Conservation (phyloP, 805 yeast species). For the Kuraishia ogatae region DNA sequence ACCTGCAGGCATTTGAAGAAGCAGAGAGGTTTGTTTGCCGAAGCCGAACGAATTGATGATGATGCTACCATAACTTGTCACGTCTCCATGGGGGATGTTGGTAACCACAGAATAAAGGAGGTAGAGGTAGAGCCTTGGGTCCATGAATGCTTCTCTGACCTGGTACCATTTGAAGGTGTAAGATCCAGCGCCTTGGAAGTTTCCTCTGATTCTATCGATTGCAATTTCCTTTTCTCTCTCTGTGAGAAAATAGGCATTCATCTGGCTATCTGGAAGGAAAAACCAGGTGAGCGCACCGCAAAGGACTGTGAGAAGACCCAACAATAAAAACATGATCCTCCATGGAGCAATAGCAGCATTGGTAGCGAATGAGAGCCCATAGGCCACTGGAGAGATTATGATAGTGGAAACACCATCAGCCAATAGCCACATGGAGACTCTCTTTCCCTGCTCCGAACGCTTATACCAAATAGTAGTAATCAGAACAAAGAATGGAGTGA, state of each 20-base stretch:
- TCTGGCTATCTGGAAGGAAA: conserved; percentile 14
- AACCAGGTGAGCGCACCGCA: conserved; percentile 37
- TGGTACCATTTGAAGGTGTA: conserved; percentile 36
- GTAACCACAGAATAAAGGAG: conserved; percentile 47
- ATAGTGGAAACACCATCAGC: neutral
- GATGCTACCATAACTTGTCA: conserved; percentile 43
- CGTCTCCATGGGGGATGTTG: conserved; percentile 37
- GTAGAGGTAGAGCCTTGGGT: conserved; percentile 42
- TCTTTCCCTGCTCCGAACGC: conserved; percentile 1
- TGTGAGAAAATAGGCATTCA: neutral
- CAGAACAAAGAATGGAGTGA: conserved; percentile 33
- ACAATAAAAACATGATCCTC: conserved; percentile 50
- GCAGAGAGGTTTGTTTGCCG: conserved; percentile 31
- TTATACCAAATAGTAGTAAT: conserved; percentile 14
- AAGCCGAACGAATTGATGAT: conserved; percentile 46
- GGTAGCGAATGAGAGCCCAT: neutral
- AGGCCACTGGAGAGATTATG: conserved; percentile 1
- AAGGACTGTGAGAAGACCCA: conserved; percentile 43
- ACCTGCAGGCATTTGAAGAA: conserved; percentile 52
- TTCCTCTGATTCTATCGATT: conserved; percentile 34
- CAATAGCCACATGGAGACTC: neutral
- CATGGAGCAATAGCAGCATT: conserved; percentile 24
- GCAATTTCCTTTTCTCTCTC: conserved; percentile 29
- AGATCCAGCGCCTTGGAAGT: conserved; percentile 45
- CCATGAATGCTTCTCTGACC: conserved; percentile 35